phyloP scores from a whole-genome alignment of 352 stramenopile species.

The Phytophthora pistaciae region DNA sequence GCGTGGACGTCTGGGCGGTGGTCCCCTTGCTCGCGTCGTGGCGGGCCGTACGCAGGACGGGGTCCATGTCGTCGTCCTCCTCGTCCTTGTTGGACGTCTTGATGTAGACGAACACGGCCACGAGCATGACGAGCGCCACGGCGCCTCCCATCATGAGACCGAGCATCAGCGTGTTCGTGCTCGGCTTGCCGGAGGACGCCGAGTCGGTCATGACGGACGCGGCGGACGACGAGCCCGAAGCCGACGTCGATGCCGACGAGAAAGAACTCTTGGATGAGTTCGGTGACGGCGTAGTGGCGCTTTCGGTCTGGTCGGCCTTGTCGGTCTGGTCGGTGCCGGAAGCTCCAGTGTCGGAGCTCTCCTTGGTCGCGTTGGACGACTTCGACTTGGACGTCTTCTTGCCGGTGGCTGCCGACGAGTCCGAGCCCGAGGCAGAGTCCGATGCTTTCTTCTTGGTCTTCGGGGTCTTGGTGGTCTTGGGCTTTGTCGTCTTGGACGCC shows the following conservation, averaged over 20 bases:
- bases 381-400: conserved; percentile 5
- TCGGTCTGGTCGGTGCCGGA: not conserved
- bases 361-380: conserved; percentile 3
- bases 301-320: conserved; percentile 1
- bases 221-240: conserved; percentile 18
- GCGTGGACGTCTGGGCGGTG: conserved; percentile 32
- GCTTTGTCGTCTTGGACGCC: not conserved
- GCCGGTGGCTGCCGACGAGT: conserved; percentile 7
- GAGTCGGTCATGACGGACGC: conserved; percentile 41
- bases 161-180: conserved; percentile 45
- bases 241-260: conserved; percentile 21
- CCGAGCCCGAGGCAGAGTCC: conserved; percentile 18
- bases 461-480: not conserved
- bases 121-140: conserved; percentile 51
- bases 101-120: conserved; percentile 64
- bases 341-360: conserved; percentile 3
- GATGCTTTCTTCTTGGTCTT: conserved; percentile 16
- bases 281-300: conserved; percentile 10
- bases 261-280: conserved; percentile 9
- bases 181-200: conserved; percentile 21
- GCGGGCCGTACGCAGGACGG: conserved; percentile 19
- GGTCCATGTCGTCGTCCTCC: conserved; percentile 47
- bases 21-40: conserved; percentile 20
- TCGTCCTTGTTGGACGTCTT: conserved; percentile 45
- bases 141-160: conserved; percentile 56